Conservation (phyloP, 768 basidiomycete species). For the Cubamyces sp. region DNA sequence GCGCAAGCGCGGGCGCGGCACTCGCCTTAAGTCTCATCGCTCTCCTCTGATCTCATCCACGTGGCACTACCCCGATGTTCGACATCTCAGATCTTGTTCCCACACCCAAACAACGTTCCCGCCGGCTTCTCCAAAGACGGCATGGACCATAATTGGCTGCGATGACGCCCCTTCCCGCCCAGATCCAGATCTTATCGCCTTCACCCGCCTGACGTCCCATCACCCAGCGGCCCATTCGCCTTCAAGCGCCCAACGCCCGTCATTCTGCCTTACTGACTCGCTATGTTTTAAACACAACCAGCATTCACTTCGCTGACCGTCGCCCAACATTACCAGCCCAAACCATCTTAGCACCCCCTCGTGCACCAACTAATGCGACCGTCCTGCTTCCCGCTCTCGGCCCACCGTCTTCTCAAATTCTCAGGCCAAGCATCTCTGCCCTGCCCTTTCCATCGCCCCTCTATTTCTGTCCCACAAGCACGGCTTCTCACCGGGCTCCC, state of each 20-base stretch:
- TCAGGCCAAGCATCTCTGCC: not conserved
- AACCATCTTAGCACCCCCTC: not conserved
- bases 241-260: slow-evolving; percentile 9
- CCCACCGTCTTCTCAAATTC: not conserved
- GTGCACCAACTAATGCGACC: not conserved
- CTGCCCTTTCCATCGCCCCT: not conserved
- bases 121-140: slow-evolving; percentile 29
- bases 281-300: no score
- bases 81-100: slow-evolving; percentile 26
- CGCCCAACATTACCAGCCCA: not conserved
- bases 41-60: slow-evolving; percentile 25
- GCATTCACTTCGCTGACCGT: no score
- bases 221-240: not conserved
- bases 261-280: no score
- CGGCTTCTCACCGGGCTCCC: no score
- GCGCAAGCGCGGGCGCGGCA: slow-evolving; percentile 26
- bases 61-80: slow-evolving; percentile 23
- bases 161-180: slow-evolving; percentile 18
- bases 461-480: not conserved
- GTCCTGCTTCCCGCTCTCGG: slow-evolving; percentile 3
- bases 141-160: slow-evolving; percentile 10
- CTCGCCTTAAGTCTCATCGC: slow-evolving; percentile 27
- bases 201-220: slow-evolving; percentile 4
- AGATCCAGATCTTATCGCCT: slow-evolving; percentile 25
- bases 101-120: slow-evolving; percentile 21